Conservation (phyloP, 176 grass and related monocot species). For the Leersia perrieri region DNA sequence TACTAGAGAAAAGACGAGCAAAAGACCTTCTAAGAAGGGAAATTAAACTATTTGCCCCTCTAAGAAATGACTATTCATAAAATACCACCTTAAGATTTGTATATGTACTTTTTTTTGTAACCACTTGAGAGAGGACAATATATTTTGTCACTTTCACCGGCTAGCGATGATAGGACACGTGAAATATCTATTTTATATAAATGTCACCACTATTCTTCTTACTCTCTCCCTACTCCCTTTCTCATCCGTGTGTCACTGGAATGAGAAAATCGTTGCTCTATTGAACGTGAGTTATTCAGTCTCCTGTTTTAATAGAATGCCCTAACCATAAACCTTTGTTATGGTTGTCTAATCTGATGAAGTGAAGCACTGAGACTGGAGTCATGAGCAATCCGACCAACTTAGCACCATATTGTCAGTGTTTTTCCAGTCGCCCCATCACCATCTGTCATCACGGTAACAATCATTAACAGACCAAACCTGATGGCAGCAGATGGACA, state of each 20-base stretch:
- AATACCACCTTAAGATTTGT: too few relatives aligned
- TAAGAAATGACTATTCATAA: too few relatives aligned
- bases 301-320: conserved; percentile 2
- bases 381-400: conserved; percentile 20
- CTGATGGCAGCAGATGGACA: conserved; percentile 9
- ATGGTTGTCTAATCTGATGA: too few relatives aligned
- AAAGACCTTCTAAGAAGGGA: too few relatives aligned
- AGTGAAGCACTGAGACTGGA: not conserved
- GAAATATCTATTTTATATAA: not conserved
- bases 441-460: conserved; percentile 5
- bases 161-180: conserved; percentile 7
- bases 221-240: not conserved
- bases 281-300: conserved; percentile 3
- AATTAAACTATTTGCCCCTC: too few relatives aligned
- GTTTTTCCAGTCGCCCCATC: conserved; percentile 6
- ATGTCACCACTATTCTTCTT: not conserved
- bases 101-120: too few relatives aligned
- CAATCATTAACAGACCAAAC: conserved; percentile 25
- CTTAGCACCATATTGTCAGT: conserved; percentile 19
- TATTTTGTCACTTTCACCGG: too few relatives aligned
- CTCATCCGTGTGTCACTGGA: not conserved
- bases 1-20: too few relatives aligned
- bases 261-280: not conserved
- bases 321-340: conserved; percentile 4
- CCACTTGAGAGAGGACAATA: too few relatives aligned